Evolutionary conservation across 148 eudicot genomes (phyloP), one percentile per base, ranked within the genome.

Genomic region (Fagopyrum homotropicum): DNA sequence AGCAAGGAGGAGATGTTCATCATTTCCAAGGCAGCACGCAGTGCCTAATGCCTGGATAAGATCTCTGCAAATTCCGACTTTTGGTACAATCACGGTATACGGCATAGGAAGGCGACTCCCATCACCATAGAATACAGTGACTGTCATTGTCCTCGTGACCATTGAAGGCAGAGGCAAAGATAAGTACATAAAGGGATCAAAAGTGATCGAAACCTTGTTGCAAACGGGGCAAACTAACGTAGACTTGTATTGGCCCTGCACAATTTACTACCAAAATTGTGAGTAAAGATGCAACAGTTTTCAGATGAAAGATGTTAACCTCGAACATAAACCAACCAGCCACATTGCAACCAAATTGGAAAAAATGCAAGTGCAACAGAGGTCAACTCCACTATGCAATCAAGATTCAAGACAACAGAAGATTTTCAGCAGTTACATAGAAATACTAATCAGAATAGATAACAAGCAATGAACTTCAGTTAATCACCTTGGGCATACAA

Each of bases 161-260:
- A 80, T 88, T 75, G 99, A 90, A 40, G 99, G 99, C 61, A 96
- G 85, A 17, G 99, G 99, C 85, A 96, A 79, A 45, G 93, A 90
- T 80, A 96, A 84, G 85, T 96, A 96, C 99, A 96, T 96, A 87
- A 96, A 96, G 26, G 99, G 99, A 73, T 96, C 99, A 83, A 96
- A 96, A 51, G 94, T 89, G 69, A 96, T 88, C 17, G 99, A 96
- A 56, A 96, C 83, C 81, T 92, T 90, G 79, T 66, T 76, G 84
- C 99, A 96, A 79, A 64, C 87, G 48, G 99, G 98, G 80, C 99
- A 96, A 76, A 96, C 94, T 85, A 96, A 72, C 11, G 99, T 96
- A 66, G 99, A 96, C 84, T 96, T 96, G 84, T 96, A 96, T 79
- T 96, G 99, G 46, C 99, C 99, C 99, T 96, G 97, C 74, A 57